Evolutionary conservation across 1,284 basidiomycete genomes (phyloP).

Genomic region (Leccinum fallax): DNA sequence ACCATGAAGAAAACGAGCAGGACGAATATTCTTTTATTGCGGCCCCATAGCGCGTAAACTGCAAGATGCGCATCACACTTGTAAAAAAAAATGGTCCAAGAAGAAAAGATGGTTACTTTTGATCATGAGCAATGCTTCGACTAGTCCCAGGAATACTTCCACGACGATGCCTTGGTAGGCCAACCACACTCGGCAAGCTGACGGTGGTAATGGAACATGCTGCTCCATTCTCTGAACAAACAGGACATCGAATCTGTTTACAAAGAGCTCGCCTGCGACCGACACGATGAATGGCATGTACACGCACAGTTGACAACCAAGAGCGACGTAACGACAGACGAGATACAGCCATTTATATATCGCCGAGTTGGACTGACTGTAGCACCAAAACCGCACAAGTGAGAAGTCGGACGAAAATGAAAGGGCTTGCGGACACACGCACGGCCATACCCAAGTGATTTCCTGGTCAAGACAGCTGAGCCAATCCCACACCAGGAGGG

Average conservation of each 20-base stretch:
- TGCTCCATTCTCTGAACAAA: constrained; percentile 15
- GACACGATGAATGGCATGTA: neutral
- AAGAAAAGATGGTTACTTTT: constrained; percentile 4
- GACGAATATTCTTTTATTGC: constrained; percentile 6
- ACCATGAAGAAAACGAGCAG: constrained; percentile 12
- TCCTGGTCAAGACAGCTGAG: constrained; percentile 15
- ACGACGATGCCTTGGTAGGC: constrained; percentile 12
- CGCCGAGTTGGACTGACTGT: constrained; percentile 3
- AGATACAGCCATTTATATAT: constrained; percentile 15
- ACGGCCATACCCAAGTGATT: constrained; percentile 17
- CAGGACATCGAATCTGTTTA: constrained; percentile 5
- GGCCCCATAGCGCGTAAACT: constrained; percentile 16
- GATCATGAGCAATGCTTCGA: constrained; percentile 17
- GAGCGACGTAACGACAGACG: constrained; percentile 11
- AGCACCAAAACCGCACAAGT: neutral
- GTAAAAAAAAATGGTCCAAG: neutral
- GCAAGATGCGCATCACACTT: neutral
- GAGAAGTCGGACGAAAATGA: neutral
- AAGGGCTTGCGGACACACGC: neutral
- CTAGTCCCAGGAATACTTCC: constrained; percentile 9
- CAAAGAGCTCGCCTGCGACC: neutral
- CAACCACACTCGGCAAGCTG: constrained; percentile 16
- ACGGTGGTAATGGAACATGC: neutral
- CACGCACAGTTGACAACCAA: constrained; percentile 15
- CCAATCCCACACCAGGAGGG: constrained; percentile 16